Evolutionary conservation across 768 basidiomycete species (phyloP).

Genomic region (Russula virescens): DNA sequence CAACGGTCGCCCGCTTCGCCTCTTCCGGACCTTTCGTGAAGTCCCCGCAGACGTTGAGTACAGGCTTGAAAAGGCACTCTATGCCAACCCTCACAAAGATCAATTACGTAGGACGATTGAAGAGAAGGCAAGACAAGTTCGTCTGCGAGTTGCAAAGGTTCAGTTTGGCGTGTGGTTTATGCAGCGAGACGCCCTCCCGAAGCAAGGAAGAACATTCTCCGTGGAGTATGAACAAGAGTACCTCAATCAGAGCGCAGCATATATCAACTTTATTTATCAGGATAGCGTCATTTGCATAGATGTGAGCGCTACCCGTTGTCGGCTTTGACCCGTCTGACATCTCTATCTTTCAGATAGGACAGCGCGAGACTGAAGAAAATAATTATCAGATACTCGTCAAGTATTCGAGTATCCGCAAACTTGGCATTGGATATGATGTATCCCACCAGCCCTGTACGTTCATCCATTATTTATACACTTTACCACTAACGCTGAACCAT

Average conservation of each 20-base stretch:
- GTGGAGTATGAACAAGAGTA: constrained; percentile 62
- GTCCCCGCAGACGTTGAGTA: constrained; percentile 5
- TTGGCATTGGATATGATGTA: constrained; percentile 10
- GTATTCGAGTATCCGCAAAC: constrained; percentile 19
- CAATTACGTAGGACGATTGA: constrained; percentile 25
- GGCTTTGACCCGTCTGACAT: background rate
- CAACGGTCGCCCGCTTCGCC: constrained; percentile 26
- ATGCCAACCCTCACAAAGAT: constrained; percentile 30
- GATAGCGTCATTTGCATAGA: constrained; percentile 58
- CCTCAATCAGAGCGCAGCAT: constrained; percentile 40
- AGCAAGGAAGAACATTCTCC: constrained; percentile 43
- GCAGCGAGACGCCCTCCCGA: constrained; percentile 17
- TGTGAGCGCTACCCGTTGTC: constrained; percentile 33
- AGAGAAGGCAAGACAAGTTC: constrained; percentile 36
- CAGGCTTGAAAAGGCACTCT: constrained; percentile 31
- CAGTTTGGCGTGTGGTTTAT: constrained; percentile 63
- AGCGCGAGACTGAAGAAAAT: constrained; percentile 14
- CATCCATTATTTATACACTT: background rate
- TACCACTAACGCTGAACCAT: background rate
- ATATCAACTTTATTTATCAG: constrained; percentile 60
- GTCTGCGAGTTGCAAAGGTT: constrained; percentile 52
- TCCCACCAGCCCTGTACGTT: constrained; percentile 1
- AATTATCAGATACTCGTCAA: constrained; percentile 11
- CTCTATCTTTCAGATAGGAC: constrained; percentile 8
- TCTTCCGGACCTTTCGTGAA: constrained; percentile 19